A percentile compares a stretch with the other conserved stretches of the same genome.
Conservation (phyloP, 2,329 filamentous ascomycete species). For the Cercospora sp. region DNA sequence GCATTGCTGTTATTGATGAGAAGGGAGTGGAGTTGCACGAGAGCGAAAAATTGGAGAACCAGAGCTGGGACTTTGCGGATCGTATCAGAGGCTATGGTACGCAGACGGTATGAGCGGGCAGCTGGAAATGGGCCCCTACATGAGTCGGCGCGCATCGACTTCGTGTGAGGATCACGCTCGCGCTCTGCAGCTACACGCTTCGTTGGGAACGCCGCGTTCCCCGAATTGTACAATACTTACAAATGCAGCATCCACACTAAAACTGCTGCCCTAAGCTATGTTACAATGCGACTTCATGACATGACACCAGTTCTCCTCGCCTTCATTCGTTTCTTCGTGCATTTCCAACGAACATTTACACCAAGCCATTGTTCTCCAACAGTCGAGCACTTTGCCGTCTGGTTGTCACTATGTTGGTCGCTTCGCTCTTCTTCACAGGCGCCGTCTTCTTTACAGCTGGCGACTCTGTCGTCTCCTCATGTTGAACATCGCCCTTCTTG, state of each 20-base stretch:
- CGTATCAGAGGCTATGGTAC: slow-evolving; percentile 93
- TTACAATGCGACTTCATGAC: slow-evolving; percentile 6
- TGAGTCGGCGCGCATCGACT: not conserved
- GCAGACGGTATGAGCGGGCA: slow-evolving; percentile 52
- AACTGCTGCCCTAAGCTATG: slow-evolving; percentile 3
- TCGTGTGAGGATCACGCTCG: not conserved
- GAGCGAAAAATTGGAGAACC: slow-evolving; percentile 83
- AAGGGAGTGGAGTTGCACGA: slow-evolving; percentile 78
- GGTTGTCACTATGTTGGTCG: not conserved
- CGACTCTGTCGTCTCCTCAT: not conserved
- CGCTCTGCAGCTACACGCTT: not conserved
- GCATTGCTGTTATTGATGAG: slow-evolving; percentile 83
- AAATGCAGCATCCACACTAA: not conserved
- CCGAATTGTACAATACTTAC: slow-evolving; percentile 13
- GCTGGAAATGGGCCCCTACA: not conserved
- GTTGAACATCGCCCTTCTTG: not conserved
- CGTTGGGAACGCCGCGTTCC: not conserved
- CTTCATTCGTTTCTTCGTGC: not conserved
- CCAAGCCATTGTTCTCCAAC: slow-evolving; percentile 8
- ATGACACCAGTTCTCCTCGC: not conserved
- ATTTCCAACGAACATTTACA: not conserved
- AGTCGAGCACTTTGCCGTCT: slow-evolving; percentile 4
- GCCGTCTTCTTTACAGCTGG: not conserved
- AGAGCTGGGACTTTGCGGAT: slow-evolving; percentile 98
- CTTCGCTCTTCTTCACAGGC: not conserved